Percentiles rank a stretch among this genome's conserved stretches.
phyloP scores from a whole-genome alignment of 2,329 filamentous ascomycete genomes.

The Trichophyton rubrum region DNA sequence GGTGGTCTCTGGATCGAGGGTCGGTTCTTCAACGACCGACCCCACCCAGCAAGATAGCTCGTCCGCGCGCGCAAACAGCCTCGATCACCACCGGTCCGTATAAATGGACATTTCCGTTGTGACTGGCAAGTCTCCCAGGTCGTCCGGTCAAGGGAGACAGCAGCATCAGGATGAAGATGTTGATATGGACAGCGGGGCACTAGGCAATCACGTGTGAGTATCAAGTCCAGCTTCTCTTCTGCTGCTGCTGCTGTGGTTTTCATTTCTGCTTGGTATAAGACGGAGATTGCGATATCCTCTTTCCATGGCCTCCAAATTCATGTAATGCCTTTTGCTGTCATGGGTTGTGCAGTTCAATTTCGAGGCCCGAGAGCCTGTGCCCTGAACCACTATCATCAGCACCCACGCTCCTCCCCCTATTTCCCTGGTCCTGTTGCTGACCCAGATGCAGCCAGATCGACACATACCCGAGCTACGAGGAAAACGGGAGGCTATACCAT shows the following conservation, averaged over 20 bases:
- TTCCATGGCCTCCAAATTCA: neutral
- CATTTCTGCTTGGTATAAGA: neutral
- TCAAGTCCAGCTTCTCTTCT: neutral
- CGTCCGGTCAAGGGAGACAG: slow-evolving; percentile 7
- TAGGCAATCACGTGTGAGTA: slow-evolving; percentile 11
- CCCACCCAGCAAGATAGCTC: slow-evolving; percentile 8
- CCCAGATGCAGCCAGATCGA: slow-evolving; percentile 22
- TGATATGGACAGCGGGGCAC: slow-evolving; percentile 4
- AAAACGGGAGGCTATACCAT: slow-evolving; percentile 60
- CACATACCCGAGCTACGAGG: slow-evolving; percentile 38
- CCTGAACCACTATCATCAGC: too few relatives aligned
- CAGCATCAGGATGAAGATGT: slow-evolving; percentile 5
- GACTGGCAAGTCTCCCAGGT: slow-evolving; percentile 12
- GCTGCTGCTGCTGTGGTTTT: neutral
- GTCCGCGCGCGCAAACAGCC: slow-evolving; percentile 2
- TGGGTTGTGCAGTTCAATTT: neutral
- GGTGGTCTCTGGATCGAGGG: slow-evolving; percentile 9
- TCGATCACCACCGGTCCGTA: slow-evolving; percentile 4
- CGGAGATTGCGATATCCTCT: too few relatives aligned
- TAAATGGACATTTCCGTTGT: slow-evolving; percentile 15
- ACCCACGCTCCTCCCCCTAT: neutral
- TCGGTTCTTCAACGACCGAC: slow-evolving; percentile 6
- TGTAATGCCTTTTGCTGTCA: neutral
- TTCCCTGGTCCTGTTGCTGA: slow-evolving; percentile 2
- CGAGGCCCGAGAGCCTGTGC: neutral